Conservation (phyloP, 495 filamentous ascomycete species). For the Viridothelium virens region DNA sequence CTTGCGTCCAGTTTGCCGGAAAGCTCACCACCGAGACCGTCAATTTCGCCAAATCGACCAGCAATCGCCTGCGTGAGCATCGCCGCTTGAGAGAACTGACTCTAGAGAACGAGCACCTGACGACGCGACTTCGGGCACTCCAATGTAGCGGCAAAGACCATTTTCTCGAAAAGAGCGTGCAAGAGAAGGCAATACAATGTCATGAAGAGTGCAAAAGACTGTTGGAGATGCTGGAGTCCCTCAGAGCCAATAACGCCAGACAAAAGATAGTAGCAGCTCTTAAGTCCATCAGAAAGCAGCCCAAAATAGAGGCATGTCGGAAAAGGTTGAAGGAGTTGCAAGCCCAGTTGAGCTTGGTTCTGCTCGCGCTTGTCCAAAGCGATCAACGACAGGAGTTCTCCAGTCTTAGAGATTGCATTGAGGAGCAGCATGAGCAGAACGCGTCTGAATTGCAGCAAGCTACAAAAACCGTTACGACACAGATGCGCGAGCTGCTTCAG, state of each 20-base stretch:
- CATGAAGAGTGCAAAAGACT: not conserved
- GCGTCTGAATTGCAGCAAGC: not conserved
- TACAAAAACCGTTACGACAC: not conserved
- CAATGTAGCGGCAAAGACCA: not conserved
- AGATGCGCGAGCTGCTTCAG: not conserved
- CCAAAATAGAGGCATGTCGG: not conserved
- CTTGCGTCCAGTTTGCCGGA: not conserved
- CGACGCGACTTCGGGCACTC: not conserved
- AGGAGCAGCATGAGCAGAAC: not conserved
- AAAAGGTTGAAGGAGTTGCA: not conserved
- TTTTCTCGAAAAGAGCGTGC: not conserved
- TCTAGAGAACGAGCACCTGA: not conserved
- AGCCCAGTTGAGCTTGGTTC: not conserved
- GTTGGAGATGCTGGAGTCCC: not conserved
- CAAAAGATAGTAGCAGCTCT: not conserved
- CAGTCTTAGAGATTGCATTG: constrained; percentile 6
- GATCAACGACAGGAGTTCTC: not conserved
- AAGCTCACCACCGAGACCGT: not conserved
- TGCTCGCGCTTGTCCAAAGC: not conserved
- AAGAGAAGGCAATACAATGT: not conserved
- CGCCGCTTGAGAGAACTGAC: not conserved
- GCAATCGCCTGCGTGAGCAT: not conserved
- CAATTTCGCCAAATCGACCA: not conserved
- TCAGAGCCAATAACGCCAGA: not conserved
- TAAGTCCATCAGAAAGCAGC: not conserved